Evolutionary conservation across 495 filamentous ascomycete species (phyloP), one percentile per base, ranked within the genome.

Genomic region (Neohortaea acidophila): DNA sequence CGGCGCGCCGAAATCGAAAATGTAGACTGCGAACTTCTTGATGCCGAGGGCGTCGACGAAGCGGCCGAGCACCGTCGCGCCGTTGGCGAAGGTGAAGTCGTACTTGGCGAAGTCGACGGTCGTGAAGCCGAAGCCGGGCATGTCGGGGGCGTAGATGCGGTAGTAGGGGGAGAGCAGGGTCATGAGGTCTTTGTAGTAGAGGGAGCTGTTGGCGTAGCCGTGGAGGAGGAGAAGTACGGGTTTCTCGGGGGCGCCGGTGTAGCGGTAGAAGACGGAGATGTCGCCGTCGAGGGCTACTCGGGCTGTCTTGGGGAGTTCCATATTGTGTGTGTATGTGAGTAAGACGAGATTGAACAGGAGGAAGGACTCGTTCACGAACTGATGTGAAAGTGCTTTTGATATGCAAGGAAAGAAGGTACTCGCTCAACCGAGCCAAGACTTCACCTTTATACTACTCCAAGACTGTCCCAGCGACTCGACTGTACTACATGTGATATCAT

Each of bases 1-100:
- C 0, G 75, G 72, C 0, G 74, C 70, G 28, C 75, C 74, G 54
- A 79, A 79, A 57, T 80, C 73, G 51, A 79, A 79, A 40, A 78
- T 66, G 52, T 74, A 80, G 15, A 76, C 45, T 13, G 65, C 57
- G 54, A 67, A 75, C 23, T 56, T 64, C 6, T 33, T 47, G 30
- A 75, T 57, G 6, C 53, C 44, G 11, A 73, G 58, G 15, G 53
- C 50, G 15, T 63, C 57, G 14, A 74, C 51, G 39, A 73, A 72
- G 7, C 57, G 60, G 2, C 44, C 48, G 6, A 73, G 57, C 11
- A 65, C 66, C 12, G 30, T 52, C 2, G 72, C 54, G 4, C 72
- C 52, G 40, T 52, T 63, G 20, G 58, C 65, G 47, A 76, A 75
- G 45, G 41, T 56, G 41, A 53, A 60, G 26, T 49, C 39, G 2